These are phyloP conservation scores for Alternaria rosae DNA, from an alignment of 2,329 filamentous ascomycete genomes.

Conservation along the genomic window DNA sequence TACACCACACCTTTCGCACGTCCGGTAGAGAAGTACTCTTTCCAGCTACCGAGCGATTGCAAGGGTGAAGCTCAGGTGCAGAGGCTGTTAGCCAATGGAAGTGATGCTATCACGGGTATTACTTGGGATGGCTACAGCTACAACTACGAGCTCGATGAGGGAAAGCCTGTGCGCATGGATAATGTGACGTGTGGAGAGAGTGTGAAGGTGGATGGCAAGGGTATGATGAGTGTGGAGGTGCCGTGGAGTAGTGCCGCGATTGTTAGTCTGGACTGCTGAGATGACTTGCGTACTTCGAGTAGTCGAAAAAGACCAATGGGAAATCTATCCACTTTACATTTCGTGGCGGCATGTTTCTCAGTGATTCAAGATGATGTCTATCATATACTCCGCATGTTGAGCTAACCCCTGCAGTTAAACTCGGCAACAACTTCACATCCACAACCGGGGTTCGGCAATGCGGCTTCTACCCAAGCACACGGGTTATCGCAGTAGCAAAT, in stretches of 20 bases:
- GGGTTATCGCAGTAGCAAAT: not conserved
- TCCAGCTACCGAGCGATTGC: conserved; percentile 46
- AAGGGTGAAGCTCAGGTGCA: conserved; percentile 50
- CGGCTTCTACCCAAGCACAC: not conserved
- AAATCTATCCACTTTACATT: too few relatives aligned
- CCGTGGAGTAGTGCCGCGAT: conserved; percentile 12
- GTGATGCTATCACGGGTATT: conserved; percentile 67
- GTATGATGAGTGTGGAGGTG: not conserved
- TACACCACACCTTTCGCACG: conserved; percentile 32
- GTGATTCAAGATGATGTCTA: not conserved
- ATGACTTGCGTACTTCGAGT: too few relatives aligned
- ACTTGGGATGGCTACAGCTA: conserved; percentile 69
- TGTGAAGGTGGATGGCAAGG: conserved; percentile 33
- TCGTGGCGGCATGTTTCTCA: too few relatives aligned
- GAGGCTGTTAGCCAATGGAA: conserved; percentile 66
- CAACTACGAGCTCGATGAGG: conserved; percentile 65
- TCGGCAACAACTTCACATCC: not conserved
- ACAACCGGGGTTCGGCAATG: not conserved
- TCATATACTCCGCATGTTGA: not conserved
- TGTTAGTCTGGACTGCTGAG: conserved; percentile 1
- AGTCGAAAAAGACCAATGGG: too few relatives aligned
- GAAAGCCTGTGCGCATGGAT: conserved; percentile 60
- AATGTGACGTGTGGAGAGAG: conserved; percentile 65
- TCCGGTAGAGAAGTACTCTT: conserved; percentile 49
- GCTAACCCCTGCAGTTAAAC: not conserved